Base-by-base conservation (phyloP, 768 basidiomycete genomes). In the Coprinellus aureogranulatus region DNA sequence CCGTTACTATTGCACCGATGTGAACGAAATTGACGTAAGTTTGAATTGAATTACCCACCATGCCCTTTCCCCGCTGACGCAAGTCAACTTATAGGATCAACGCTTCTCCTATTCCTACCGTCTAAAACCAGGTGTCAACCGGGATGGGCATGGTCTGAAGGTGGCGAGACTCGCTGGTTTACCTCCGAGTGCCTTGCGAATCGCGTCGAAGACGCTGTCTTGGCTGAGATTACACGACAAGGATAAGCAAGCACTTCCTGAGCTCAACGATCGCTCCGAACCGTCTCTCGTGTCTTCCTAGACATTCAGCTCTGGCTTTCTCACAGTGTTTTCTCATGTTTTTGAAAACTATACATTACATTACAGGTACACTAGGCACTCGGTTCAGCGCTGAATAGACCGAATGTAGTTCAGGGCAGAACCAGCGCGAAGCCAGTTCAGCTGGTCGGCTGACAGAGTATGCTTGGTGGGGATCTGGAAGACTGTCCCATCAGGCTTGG, bases 401-500 rank as follows among this genome's bases (percentile, higher is more conserved):
- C 89, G 85, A 61, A 98, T 98, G 71, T 87, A 74, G 70, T 98
- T 99, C 63, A 99, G 69, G 1, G 95, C 96, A 30, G 89, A 92
- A 2, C 96, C 96, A 23, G 89, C 87, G 53, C 78, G 76, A 56
- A 99, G 75, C 96, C 96, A 98, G 59, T 89, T 88, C 45, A 96
- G 72, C 73, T 97, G 94, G 69, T 97, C 95, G 25, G 69, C 71
- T 18, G 90, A 92, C 87, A 98, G 87, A 3, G 95, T 96, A 70
- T 98, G 96, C 66, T 79, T 87, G 2, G 90, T 89, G 41, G 75
- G 70, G 60, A 98, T 80, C 64, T 87, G 81, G 61, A 92, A 85
- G 20, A 71, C 65, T 41, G 83, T 78, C 6, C 90, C 92, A 60
- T 73, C 73, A 25, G 75, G 70, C 68, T 82, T 89, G 42, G 83